These are phyloP conservation scores for Penicillium macrosclerotiorum DNA, from an alignment of 495 filamentous ascomycete genomes.

Conservation along the genomic window DNA sequence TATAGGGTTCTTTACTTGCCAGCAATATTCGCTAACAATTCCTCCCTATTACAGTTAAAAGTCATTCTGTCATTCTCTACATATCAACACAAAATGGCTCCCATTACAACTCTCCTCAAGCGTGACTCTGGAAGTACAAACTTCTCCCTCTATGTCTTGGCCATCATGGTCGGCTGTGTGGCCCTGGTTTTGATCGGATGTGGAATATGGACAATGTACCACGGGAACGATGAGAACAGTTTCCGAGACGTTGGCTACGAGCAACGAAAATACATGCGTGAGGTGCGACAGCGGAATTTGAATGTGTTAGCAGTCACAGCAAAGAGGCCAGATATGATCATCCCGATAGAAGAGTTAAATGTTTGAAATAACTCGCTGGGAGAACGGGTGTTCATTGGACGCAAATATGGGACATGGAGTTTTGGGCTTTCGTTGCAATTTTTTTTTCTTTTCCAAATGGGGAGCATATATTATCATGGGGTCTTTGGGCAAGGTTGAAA, in stretches of 20 bases:
- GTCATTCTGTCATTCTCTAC: slow-evolving; percentile 2
- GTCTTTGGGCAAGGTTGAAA: too few relatives aligned
- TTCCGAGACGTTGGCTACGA: slow-evolving; percentile 15
- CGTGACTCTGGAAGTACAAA: slow-evolving; percentile 6
- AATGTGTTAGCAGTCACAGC: slow-evolving; percentile 18
- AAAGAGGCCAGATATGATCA: slow-evolving; percentile 24
- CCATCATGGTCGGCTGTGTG: slow-evolving; percentile 28
- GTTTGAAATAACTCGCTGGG: slow-evolving; percentile 2
- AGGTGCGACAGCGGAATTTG: slow-evolving; percentile 23
- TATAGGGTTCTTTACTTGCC: too few relatives aligned
- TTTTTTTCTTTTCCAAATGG: too few relatives aligned
- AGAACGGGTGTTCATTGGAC: not conserved
- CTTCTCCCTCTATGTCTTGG: slow-evolving; percentile 28
- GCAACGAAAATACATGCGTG: slow-evolving; percentile 29
- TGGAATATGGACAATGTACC: slow-evolving; percentile 24
- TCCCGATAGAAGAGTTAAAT: slow-evolving; percentile 17
- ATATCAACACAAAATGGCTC: slow-evolving; percentile 2
- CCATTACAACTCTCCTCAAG: slow-evolving; percentile 11
- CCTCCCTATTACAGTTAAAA: not conserved
- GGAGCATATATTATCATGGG: too few relatives aligned
- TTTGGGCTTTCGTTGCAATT: too few relatives aligned
- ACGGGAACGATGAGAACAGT: slow-evolving; percentile 11
- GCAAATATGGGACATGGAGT: too few relatives aligned
- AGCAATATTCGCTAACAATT: not conserved
- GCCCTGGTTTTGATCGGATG: slow-evolving; percentile 19